Conservation (phyloP, 192 early-diverging fungal genomes). For the Haplosporangium gracile region DNA sequence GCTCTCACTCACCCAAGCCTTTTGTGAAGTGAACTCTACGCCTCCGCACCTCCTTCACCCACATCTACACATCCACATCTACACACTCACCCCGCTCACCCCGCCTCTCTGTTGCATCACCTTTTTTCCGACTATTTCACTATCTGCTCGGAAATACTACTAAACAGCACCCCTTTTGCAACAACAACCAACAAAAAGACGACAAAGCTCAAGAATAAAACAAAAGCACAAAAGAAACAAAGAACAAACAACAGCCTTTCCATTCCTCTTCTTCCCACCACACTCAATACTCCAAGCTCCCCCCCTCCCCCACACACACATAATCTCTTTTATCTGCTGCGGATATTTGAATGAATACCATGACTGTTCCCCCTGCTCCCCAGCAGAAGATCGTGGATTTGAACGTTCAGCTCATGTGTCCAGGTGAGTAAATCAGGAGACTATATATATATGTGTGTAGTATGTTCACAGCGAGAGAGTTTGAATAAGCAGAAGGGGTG, state of each 20-base stretch:
- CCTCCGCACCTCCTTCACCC: neutral
- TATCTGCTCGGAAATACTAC: constrained; percentile 7
- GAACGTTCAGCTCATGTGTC: constrained; percentile 50
- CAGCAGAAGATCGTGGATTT: constrained; percentile 43
- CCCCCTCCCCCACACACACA: neutral
- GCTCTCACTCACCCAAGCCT: neutral
- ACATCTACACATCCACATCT: no score
- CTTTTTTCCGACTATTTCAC: constrained; percentile 15
- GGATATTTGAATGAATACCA: constrained; percentile 31
- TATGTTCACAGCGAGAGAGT: constrained; percentile 6
- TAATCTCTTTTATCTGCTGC: neutral
- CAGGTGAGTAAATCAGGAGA: constrained; percentile 26
- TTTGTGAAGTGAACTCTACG: neutral
- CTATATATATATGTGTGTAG: no score
- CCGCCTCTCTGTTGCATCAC: neutral
- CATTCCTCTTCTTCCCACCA: neutral
- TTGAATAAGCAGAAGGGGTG: neutral
- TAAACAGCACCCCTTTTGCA: neutral
- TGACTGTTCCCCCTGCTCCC: constrained; percentile 25
- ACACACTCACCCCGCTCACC: no score
- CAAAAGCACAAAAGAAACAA: constrained; percentile 6
- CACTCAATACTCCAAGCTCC: neutral
- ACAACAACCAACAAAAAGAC: neutral
- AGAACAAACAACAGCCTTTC: constrained; percentile 2
- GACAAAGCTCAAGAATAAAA: neutral